Percentiles rank a stretch among this genome's conserved stretches.
These are phyloP conservation scores for Tolypocladium nubicola DNA, from an alignment of 2,329 filamentous ascomycete genomes.

Conservation along the genomic window DNA sequence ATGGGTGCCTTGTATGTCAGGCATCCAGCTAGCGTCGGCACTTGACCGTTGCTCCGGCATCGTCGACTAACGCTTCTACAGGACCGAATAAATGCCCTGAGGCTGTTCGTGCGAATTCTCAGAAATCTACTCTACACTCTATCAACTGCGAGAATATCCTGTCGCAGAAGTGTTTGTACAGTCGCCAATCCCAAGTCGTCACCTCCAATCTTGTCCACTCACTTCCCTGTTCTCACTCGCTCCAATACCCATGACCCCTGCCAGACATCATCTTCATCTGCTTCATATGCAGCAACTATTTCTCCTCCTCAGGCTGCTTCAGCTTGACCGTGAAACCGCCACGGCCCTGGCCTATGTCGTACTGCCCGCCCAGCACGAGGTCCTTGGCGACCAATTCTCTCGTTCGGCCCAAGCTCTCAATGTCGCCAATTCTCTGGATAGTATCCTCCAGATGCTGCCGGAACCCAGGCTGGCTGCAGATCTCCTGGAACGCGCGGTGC, in stretches of 20 bases:
- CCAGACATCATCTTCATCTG: background rate
- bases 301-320: conserved; percentile 28
- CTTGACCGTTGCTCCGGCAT: too few relatives aligned
- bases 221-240: background rate
- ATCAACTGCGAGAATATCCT: background rate
- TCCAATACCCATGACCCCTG: background rate
- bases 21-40: conserved; percentile 4
- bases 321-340: conserved; percentile 31
- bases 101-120: background rate
- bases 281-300: background rate
- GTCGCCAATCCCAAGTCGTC: background rate
- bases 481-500: conserved; percentile 82
- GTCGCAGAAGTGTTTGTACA: background rate
- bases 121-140: background rate
- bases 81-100: background rate
- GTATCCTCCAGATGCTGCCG: conserved; percentile 74
- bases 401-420: conserved; percentile 89
- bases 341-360: conserved; percentile 44
- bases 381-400: conserved; percentile 94
- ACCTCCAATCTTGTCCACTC: background rate
- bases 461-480: conserved; percentile 69
- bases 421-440: conserved; percentile 75
- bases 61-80: background rate
- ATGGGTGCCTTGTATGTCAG: conserved; percentile 10
- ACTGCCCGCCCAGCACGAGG: conserved; percentile 74